Percentiles rank a stretch among this genome's conserved stretches.
Evolutionary conservation across 768 basidiomycete genomes (phyloP).

Genomic region (Leccinum pellstonianum): DNA sequence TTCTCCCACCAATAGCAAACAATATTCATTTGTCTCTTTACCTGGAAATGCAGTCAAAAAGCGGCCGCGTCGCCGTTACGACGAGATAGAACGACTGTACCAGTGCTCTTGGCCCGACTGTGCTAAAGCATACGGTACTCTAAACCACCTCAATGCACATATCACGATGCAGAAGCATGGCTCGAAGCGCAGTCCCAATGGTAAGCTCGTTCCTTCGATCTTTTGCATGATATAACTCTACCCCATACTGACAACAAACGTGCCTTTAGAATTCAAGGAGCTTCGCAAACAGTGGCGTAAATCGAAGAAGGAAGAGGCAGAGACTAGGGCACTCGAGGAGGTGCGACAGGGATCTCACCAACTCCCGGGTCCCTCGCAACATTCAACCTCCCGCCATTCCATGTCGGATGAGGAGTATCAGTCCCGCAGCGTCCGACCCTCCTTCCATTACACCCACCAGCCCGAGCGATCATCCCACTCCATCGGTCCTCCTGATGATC

Average conservation of each 20-base stretch:
- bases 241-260: constrained; percentile 10
- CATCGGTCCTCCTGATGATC: constrained; percentile 16
- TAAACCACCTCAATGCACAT: constrained; percentile 97
- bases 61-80: constrained; percentile 81
- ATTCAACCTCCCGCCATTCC: constrained; percentile 26
- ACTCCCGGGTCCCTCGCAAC: constrained; percentile 18
- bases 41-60: constrained; percentile 82
- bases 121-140: constrained; percentile 86
- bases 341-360: constrained; percentile 20
- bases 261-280: constrained; percentile 87
- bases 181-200: constrained; percentile 80
- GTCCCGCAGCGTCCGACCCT: constrained; percentile 18
- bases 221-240: neutral
- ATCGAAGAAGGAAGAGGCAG: constrained; percentile 76
- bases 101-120: constrained; percentile 78
- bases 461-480: constrained; percentile 16
- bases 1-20: constrained; percentile 53
- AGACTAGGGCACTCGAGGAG: constrained; percentile 21
- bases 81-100: constrained; percentile 95
- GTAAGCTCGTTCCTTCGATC: constrained; percentile 46
- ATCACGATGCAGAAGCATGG: constrained; percentile 99
- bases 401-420: constrained; percentile 26
- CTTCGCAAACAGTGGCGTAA: constrained; percentile 95
- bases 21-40: constrained; percentile 78
- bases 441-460: constrained; percentile 30